Evolutionary conservation across 306 rosid genomes (phyloP), one percentile per base, ranked within the genome.

Genomic region (Herpetospermum pedunculosum): DNA sequence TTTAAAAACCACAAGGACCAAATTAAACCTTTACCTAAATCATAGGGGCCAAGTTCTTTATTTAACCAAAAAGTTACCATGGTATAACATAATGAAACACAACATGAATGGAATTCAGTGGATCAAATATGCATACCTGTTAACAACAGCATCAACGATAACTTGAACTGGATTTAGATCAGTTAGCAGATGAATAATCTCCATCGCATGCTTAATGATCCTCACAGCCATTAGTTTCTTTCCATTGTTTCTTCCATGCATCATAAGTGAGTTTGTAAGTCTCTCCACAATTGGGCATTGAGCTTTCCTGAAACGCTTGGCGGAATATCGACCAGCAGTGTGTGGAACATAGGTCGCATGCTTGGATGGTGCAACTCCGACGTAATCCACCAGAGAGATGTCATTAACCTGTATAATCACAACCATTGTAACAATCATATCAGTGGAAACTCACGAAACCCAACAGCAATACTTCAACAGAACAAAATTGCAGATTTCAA

Each of bases 181-280:
- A 15, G 73, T 68, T 25, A 68, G 73, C 6, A 68, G 73, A 68
- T 68, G 73, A 26, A 68, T 68, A 16, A 68, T 68, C 37, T 68
- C 73, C 73, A 68, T 68, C 14, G 73, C 23, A 4, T 68, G 73
- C 23, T 68, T 68, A 6, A 68, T 68, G 43, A 68, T 68, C 53
- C 73, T 68, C 7, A 68, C 73, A 43, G 73, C 73, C 73, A 68
- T 68, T 16, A 68, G 73, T 28, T 68, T 68, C 54, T 68, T 68
- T 23, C 73, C 73, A 2, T 68, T 68, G 53, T 68, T 68, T 44
- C 73, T 14, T 1, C 73, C 73, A 14, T 68, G 73, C 73, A 68
- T 68, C 73, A 68, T 68, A 43, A 68, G 73, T 21, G 73, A 68
- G 23, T 68, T 68, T 23, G 73, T 68, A 13, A 68, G 73, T 37